Conservation (phyloP, 805 yeast genomes). For the Saccharomycopsis sp. region DNA sequence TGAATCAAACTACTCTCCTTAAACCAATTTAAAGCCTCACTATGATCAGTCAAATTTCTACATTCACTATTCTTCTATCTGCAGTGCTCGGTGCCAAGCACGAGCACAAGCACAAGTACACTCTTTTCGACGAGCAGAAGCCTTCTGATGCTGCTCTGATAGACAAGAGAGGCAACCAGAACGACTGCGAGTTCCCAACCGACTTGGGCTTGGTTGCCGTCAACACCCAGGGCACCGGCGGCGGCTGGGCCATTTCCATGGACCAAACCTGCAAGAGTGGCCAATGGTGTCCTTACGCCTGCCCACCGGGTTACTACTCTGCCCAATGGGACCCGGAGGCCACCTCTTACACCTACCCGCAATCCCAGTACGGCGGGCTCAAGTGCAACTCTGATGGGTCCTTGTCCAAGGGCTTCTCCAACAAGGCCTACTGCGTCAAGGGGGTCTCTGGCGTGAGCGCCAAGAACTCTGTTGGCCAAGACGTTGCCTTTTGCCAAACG, state of each 20-base stretch:
- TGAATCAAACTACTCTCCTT: too few species aligned
- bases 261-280: constrained; percentile 69
- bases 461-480: constrained; percentile 42
- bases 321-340: constrained; percentile 81
- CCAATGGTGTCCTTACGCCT: constrained; percentile 85
- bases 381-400: constrained; percentile 67
- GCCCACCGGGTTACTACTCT: constrained; percentile 80
- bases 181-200: constrained; percentile 60
- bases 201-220: constrained; percentile 62
- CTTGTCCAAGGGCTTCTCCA: constrained; percentile 49
- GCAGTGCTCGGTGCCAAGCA: constrained; percentile 21
- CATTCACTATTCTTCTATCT: constrained; percentile 1
- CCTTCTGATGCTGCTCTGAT: background rate
- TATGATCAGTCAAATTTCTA: background rate
- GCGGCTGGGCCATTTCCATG: constrained; percentile 82
- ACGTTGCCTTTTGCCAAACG: constrained; percentile 85
- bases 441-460: constrained; percentile 71
- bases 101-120: constrained; percentile 26
- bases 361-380: constrained; percentile 75
- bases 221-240: constrained; percentile 47
- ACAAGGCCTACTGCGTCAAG: constrained; percentile 57
- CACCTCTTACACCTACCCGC: constrained; percentile 67
- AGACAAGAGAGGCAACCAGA: constrained; percentile 25
- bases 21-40: too few species aligned
- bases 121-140: constrained; percentile 15